Evolutionary conservation across 2,329 filamentous ascomycete genomes (phyloP), one percentile per base, ranked within the genome.

Genomic region (Botrytis deweyae): DNA sequence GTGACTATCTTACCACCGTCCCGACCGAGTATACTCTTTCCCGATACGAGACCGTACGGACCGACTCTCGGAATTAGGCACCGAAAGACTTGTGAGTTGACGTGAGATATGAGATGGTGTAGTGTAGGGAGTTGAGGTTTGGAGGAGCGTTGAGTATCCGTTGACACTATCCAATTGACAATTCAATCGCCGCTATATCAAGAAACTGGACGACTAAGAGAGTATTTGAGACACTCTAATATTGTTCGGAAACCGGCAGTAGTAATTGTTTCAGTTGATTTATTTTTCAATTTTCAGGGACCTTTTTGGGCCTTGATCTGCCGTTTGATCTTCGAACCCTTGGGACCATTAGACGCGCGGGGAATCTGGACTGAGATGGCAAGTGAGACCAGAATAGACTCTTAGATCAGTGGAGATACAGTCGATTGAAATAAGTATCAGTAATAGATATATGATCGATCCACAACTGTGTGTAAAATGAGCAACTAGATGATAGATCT

Each of bases 21-120:
- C 61, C 70, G 70, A 72, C 38, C 46, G n/a, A 72, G 5, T 40
- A 42, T 33, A 29, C 20, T 20, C n/a, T 42, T 44, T 59, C 14
- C 70, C 61, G 70, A 72, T 9, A 42, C 36, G 55, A 72, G 65
- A 63, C 46, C 46, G 70, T 58, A 52, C 70, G 46, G 70, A 72
- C 61, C 61, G 70, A 72, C 7, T 66, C 20, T 55, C 46, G 25
- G 38, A 36, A 25, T 44, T n/a, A n/a, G 29, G 20, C 33, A 10
- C 61, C 61, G 61, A 66, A 55, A 40, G 2, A 33, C 36, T 68
- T 12, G 66, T 33, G 20, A 58, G 66, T 59, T 42, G 49, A 58
- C 25, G 36, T 33, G 14, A 69, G 49, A 58, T 40, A 29, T 12
- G 46, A 29, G 36, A 10, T n/a, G 55, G 16, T 70, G 36, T 16